These are phyloP conservation scores for Phragmites australis DNA, from an alignment of 176 grass and related monocot species.

Conservation along the genomic window DNA sequence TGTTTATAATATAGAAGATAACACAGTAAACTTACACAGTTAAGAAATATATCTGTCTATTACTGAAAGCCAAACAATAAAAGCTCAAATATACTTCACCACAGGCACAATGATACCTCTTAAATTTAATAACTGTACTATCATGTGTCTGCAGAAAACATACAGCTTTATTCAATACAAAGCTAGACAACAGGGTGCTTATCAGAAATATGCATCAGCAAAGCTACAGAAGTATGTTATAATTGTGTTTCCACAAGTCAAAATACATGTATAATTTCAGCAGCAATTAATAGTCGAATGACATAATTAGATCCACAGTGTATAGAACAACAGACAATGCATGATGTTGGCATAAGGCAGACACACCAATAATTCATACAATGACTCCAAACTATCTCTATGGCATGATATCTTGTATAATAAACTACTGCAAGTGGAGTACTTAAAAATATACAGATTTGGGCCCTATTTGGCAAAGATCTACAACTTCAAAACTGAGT, in stretches of 20 bases:
- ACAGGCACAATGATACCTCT: background rate
- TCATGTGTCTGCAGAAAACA: background rate
- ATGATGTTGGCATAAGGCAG: background rate
- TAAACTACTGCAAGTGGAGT: background rate
- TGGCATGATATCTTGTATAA: background rate
- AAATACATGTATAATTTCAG: background rate
- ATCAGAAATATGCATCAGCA: slow-evolving; percentile 7
- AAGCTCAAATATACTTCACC: background rate
- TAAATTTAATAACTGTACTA: background rate
- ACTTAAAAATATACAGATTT: background rate
- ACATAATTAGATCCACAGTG: background rate
- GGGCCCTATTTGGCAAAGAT: background rate
- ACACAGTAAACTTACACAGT: background rate
- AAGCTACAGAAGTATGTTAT: background rate
- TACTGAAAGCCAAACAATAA: background rate
- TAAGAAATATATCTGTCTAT: background rate
- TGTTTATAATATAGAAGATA: background rate
- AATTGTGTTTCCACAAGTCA: slow-evolving; percentile 2
- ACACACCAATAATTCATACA: background rate
- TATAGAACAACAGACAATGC: background rate
- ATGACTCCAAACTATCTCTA: background rate
- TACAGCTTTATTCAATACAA: slow-evolving; percentile 11
- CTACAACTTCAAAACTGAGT: background rate
- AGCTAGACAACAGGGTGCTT: background rate
- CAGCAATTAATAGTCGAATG: background rate